phyloP scores from a whole-genome alignment of 2,329 filamentous ascomycete species.

The Hortaea werneckii region DNA sequence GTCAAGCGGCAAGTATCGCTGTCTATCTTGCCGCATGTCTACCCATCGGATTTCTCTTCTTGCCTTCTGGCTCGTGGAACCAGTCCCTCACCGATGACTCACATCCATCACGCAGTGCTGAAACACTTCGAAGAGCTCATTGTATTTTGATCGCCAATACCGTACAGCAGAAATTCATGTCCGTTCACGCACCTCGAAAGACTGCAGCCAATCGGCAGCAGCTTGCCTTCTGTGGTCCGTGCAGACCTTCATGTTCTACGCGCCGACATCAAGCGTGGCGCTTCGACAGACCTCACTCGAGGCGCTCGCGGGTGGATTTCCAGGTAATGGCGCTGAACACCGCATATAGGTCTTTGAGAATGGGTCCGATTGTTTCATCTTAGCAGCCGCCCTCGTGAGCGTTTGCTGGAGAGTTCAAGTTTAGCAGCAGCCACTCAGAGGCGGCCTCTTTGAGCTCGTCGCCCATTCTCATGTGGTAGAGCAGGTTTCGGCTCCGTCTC shows the following conservation, averaged over 20 bases:
- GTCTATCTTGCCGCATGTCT: too few species aligned
- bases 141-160: slow-evolving; percentile 5
- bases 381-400: slow-evolving; percentile 16
- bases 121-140: slow-evolving; percentile 5
- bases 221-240: slow-evolving; percentile 3
- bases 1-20: too few species aligned
- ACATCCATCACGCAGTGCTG: slow-evolving; percentile 4
- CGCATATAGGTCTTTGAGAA: slow-evolving; percentile 4
- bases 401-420: slow-evolving; percentile 14
- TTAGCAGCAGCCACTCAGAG: slow-evolving; percentile 13
- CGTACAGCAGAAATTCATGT: slow-evolving; percentile 1
- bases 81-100: slow-evolving; percentile 5
- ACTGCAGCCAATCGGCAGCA: neutral
- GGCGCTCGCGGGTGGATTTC: slow-evolving; percentile 6
- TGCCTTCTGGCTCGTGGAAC: too few species aligned
- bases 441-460: slow-evolving; percentile 3
- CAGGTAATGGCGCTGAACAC: slow-evolving; percentile 6
- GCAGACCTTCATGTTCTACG: slow-evolving; percentile 6
- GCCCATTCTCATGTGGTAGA: slow-evolving; percentile 5
- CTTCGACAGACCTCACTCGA: slow-evolving; percentile 5
- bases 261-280: slow-evolving; percentile 12
- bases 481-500: slow-evolving; percentile 7
- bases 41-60: too few species aligned
- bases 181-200: slow-evolving; percentile 1
- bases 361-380: slow-evolving; percentile 21